A percentile compares a stretch with the other conserved stretches of the same genome.
Conservation (phyloP, 2,329 filamentous ascomycete genomes). For the Ilyonectria robusta region DNA sequence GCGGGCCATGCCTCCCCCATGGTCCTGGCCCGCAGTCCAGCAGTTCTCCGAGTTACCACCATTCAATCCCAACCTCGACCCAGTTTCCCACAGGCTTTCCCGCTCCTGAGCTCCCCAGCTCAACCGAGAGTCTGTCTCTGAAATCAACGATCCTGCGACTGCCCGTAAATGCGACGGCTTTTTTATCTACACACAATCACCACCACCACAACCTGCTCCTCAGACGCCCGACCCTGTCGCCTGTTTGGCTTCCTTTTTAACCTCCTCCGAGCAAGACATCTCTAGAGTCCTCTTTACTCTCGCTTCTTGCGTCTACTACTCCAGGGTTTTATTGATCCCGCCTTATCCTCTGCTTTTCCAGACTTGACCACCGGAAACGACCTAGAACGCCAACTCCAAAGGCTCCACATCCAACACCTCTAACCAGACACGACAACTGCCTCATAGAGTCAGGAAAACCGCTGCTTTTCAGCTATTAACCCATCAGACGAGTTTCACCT, state of each 20-base stretch:
- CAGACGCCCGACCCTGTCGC: constrained; percentile 1
- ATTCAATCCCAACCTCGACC: constrained; percentile 71
- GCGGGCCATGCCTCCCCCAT: constrained; percentile 69
- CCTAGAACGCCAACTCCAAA: background rate
- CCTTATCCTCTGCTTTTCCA: background rate
- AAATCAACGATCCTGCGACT: constrained; percentile 51
- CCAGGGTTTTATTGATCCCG: background rate
- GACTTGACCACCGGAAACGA: background rate
- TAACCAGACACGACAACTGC: background rate
- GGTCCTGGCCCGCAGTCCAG: constrained; percentile 81
- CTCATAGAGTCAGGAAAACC: background rate
- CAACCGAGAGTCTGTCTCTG: constrained; percentile 57
- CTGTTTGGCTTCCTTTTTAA: background rate
- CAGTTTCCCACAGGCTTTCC: constrained; percentile 75
- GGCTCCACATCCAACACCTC: constrained; percentile 1
- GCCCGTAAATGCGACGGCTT: constrained; percentile 50
- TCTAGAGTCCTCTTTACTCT: background rate
- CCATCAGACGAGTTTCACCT: constrained; percentile 8
- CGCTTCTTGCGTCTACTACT: background rate
- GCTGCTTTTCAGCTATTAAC: constrained; percentile 12
- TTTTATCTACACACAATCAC: constrained; percentile 33
- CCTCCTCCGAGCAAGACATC: background rate
- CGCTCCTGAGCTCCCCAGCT: constrained; percentile 58
- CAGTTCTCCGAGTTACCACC: constrained; percentile 82
- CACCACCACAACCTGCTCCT: constrained; percentile 18